Evolutionary conservation across 305 asterid genomes (phyloP).

Genomic region (Fraxinus sp.): DNA sequence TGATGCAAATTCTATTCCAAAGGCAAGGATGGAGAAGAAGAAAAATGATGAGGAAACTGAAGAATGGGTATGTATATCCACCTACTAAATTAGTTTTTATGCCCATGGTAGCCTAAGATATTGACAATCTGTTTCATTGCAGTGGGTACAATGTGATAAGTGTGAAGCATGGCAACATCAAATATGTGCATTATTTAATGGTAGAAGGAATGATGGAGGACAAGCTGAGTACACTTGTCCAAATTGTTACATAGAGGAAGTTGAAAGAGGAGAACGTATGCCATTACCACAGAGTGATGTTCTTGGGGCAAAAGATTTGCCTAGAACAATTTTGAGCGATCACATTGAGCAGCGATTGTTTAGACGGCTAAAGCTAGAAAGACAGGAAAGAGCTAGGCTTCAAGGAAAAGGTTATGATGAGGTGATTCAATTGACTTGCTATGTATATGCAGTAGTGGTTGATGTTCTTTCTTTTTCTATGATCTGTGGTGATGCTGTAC

Average conservation of each 20-base stretch:
- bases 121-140: conserved; percentile 36
- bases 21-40: conserved; percentile 84
- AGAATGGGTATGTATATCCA: conserved; percentile 75
- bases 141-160: conserved; percentile 99
- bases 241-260: conserved; percentile 82
- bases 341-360: conserved; percentile 81
- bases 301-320: conserved; percentile 94
- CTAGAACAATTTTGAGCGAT: conserved; percentile 85
- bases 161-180: conserved; percentile 99
- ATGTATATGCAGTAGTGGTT: not conserved
- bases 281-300: conserved; percentile 91
- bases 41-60: conserved; percentile 95
- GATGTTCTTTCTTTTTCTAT: conserved; percentile 17
- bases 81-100: conserved; percentile 22
- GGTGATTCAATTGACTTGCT: conserved; percentile 49
- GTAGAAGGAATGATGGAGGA: conserved; percentile 96
- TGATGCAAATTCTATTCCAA: conserved; percentile 66
- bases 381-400: conserved; percentile 75
- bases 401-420: conserved; percentile 81
- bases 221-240: conserved; percentile 99
- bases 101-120: conserved; percentile 8
- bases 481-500: not conserved
- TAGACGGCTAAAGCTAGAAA: conserved; percentile 70
- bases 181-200: conserved; percentile 92
- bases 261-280: conserved; percentile 82